These are phyloP conservation scores for Yueomyces sp. DNA, from an alignment of 805 yeast genomes.

Conservation along the genomic window DNA sequence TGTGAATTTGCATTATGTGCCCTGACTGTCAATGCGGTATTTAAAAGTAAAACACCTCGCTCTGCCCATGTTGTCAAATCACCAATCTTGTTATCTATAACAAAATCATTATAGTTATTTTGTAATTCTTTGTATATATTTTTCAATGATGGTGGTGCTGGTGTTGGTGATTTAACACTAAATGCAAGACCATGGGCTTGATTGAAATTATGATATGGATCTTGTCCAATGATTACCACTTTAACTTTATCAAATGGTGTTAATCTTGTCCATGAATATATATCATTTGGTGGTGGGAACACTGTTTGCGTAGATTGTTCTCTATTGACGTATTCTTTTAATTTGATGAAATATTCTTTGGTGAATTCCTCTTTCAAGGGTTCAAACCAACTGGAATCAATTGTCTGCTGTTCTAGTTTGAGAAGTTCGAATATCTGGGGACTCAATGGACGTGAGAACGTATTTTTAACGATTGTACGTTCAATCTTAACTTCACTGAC, in stretches of 20 bases:
- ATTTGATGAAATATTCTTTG: slow-evolving; percentile 67
- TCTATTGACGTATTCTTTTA: slow-evolving; percentile 48
- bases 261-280: slow-evolving; percentile 84
- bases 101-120: slow-evolving; percentile 63
- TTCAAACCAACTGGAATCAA: slow-evolving; percentile 71
- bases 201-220: slow-evolving; percentile 83
- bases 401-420: slow-evolving; percentile 49
- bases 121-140: slow-evolving; percentile 75
- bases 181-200: slow-evolving; percentile 98
- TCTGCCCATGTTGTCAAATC: slow-evolving; percentile 73
- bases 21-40: slow-evolving; percentile 80
- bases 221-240: slow-evolving; percentile 85
- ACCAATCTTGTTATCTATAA: slow-evolving; percentile 33
- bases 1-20: slow-evolving; percentile 94
- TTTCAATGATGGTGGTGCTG: slow-evolving; percentile 75
- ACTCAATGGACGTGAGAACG: slow-evolving; percentile 6
- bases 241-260: slow-evolving; percentile 66
- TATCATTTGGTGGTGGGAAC: slow-evolving; percentile 65
- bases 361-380: slow-evolving; percentile 57
- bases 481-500: not conserved
- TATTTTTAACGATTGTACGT: not conserved
- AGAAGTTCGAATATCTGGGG: slow-evolving; percentile 27
- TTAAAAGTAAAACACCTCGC: slow-evolving; percentile 77
- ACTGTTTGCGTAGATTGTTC: slow-evolving; percentile 38
- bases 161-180: slow-evolving; percentile 73